Percentiles rank a stretch among this genome's conserved stretches.
Conservation (phyloP, 495 filamentous ascomycete species). For the Xylaria flabelliformis region DNA sequence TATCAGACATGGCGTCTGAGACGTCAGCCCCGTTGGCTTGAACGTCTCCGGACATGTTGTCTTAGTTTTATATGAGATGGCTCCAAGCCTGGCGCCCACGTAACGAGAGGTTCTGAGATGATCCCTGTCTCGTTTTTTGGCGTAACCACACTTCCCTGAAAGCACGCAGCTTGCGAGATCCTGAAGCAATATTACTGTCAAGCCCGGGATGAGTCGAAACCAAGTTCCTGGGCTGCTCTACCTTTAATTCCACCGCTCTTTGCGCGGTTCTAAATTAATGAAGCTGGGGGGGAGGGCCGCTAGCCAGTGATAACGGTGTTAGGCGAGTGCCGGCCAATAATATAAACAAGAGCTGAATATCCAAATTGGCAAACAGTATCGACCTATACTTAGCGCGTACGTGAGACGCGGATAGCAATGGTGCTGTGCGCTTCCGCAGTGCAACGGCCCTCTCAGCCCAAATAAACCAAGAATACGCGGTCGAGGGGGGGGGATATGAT, state of each 20-base stretch:
- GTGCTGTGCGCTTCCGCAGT: slow-evolving; percentile 45
- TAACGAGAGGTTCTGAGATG: slow-evolving; percentile 43
- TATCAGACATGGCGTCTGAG: slow-evolving; percentile 62
- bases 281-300: slow-evolving; percentile 31
- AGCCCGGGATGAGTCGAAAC: slow-evolving; percentile 26
- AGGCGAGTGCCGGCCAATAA: slow-evolving; percentile 40
- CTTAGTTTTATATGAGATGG: slow-evolving; percentile 52
- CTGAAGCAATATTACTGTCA: slow-evolving; percentile 36
- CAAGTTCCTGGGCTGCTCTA: slow-evolving; percentile 25
- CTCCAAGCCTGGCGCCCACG: slow-evolving; percentile 21
- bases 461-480: slow-evolving; percentile 36
- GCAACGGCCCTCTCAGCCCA: slow-evolving; percentile 41
- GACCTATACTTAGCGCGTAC: slow-evolving; percentile 40
- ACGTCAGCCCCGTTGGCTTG: slow-evolving; percentile 54
- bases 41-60: slow-evolving; percentile 55
- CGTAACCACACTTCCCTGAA: slow-evolving; percentile 44
- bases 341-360: slow-evolving; percentile 35
- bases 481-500: slow-evolving; percentile 22
- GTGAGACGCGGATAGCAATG: slow-evolving; percentile 40
- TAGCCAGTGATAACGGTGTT: slow-evolving; percentile 34
- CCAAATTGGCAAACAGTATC: slow-evolving; percentile 29
- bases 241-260: slow-evolving; percentile 34
- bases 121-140: slow-evolving; percentile 41
- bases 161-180: slow-evolving; percentile 36
- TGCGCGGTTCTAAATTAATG: slow-evolving; percentile 29